Base-by-base conservation (phyloP, 1,284 basidiomycete genomes). In the Ganoderma boninense region DNA sequence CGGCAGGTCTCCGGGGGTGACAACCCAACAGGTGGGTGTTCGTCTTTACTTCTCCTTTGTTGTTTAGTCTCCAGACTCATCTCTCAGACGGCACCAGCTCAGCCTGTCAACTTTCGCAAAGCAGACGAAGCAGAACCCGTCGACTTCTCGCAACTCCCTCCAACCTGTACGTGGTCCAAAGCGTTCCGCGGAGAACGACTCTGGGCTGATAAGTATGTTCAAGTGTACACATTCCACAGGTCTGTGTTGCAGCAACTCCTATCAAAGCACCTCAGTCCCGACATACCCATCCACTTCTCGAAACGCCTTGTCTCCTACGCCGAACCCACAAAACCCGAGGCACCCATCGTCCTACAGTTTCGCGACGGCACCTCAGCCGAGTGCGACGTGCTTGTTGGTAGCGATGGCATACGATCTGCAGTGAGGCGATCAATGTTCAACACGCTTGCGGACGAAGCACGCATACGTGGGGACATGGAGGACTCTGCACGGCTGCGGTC, bases 401-500 rank as follows among this genome's bases (percentile, higher is more conserved):
- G 82, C 6, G 86, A 87, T 69, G 86, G 86, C 4, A 76, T 89
- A 56, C 86, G 85, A 69, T 88, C 87, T 0, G 79, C 78, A 14
- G 85, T 87, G 5, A 82, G 87, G 44, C 68, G 72, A 40, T 70
- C 73, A 11, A 79, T 88, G 75, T 79, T 66, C 64, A 32, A 64
- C 23, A 59, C 59, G 2, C 43, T 59, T 14, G 72, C 71, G 4
- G 64, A 74, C 46, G 54, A 46, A 16, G 66, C 57, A 2, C 65
- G 42, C 2, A 29, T 38, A 26, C 11, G 10, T 0, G 32, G 59
- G 35, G 44, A 68, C 6, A 52, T 57, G n/a, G 66, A 32, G 16
- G 62, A 44, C 5, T 57, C 54, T 29, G 32, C 32, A 0, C 54
- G 54, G 13, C 20, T 69, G 7, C 59, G 56, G 2, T 40, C 38